Evolutionary conservation across 2,329 filamentous ascomycete species (phyloP), one percentile per base, ranked within the genome.

Genomic region (Fusarium sp.): DNA sequence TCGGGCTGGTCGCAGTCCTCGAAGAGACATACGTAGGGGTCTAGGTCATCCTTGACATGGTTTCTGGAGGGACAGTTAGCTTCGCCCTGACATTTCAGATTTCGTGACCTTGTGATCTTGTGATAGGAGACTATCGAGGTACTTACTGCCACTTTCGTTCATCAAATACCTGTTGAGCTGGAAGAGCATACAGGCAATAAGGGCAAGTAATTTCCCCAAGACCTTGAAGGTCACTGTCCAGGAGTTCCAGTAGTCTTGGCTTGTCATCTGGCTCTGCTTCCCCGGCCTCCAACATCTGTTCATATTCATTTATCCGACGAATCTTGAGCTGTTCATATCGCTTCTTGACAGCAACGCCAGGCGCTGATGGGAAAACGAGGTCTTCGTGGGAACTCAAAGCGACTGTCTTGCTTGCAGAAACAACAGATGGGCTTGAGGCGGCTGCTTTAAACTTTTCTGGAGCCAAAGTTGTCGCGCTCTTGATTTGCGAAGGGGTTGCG

Each of bases 121-220:
- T 7, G 24, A 24, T 1, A 24, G 7, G 24, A 24, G 1, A 24
- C 3, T 7, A 6, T 7, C 24, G 24, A 24, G 24, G 24, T 7
- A 24, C 24, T 24, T 17, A 55, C 52, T 55, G 34, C 52, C 52
- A 55, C 15, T 46, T 45, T 10, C 8, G 24, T 2, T 45, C 42
- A 14, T 55, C 33, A 17, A 46, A 6, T 2, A 46, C 52, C 4
- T 46, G 22, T 1, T 7, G 31, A 3, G 36, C 15, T 4, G 42
- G 52, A 3, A 55, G n/a, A 3, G 36, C 8, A 14, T 46, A 22
- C 6, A 55, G 36, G 11, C 52, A 55, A 3, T 55, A 55, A 5
- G 52, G 52, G 5, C 52, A 55, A 1, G 42, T 46, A 2, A 55
- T 31, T 8, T 55, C 52, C 1, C 11, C 40, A 13, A 31, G 28